Conservation (phyloP, 768 basidiomycete genomes). For the Amanita pseudoporphyria region DNA sequence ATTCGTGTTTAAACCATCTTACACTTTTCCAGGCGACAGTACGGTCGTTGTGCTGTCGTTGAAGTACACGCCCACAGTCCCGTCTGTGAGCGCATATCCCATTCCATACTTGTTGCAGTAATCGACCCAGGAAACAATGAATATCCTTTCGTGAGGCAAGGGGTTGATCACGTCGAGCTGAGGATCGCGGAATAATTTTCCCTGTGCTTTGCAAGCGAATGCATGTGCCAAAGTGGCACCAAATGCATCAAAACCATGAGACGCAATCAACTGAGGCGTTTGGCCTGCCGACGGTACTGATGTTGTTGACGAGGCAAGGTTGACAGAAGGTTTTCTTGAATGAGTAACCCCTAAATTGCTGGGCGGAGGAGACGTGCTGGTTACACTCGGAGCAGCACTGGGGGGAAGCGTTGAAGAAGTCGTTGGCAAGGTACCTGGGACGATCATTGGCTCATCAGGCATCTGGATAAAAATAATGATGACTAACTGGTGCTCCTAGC, state of each 20-base stretch:
- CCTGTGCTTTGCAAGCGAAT: slow-evolving; percentile 57
- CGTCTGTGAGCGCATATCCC: slow-evolving; percentile 95
- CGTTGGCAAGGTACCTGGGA: too few relatives aligned
- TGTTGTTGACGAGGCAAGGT: slow-evolving; percentile 26
- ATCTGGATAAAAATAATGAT: neutral
- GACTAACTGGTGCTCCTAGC: neutral
- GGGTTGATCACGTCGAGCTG: slow-evolving; percentile 34
- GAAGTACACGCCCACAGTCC: slow-evolving; percentile 91
- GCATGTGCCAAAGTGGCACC: slow-evolving; percentile 40
- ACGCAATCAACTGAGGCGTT: neutral
- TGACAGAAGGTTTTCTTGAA: slow-evolving; percentile 1
- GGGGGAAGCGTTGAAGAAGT: neutral
- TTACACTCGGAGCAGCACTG: neutral
- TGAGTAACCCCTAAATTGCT: neutral
- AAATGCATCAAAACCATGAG: slow-evolving; percentile 48
- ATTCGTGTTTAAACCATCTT: slow-evolving; percentile 20
- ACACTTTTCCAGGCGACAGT: slow-evolving; percentile 82
- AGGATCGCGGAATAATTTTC: slow-evolving; percentile 60
- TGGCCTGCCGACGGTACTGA: neutral
- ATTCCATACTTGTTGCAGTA: slow-evolving; percentile 99
- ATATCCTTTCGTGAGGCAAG: slow-evolving; percentile 64
- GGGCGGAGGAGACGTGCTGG: neutral
- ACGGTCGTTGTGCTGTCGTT: slow-evolving; percentile 90
- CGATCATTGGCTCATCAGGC: neutral
- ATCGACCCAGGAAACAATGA: slow-evolving; percentile 98